These are phyloP conservation scores for Lepiota venenata DNA, from an alignment of 768 basidiomycete species.

Conservation along the genomic window DNA sequence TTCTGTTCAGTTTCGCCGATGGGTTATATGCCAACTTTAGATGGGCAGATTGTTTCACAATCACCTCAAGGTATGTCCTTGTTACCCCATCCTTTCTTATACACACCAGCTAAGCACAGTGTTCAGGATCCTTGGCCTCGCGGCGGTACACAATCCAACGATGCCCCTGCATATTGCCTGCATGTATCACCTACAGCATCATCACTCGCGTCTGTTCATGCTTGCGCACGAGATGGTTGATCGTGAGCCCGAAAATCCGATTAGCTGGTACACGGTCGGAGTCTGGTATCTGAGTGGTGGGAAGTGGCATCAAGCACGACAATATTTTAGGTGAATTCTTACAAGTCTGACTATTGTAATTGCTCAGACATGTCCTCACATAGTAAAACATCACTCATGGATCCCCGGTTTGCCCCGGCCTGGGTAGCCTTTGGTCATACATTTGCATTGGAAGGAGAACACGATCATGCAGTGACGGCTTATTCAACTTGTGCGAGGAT, in stretches of 20 bases:
- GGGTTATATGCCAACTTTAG: slow-evolving; percentile 83
- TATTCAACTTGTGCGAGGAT: slow-evolving; percentile 96
- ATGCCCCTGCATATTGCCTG: slow-evolving; percentile 96
- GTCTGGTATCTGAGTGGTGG: slow-evolving; percentile 90
- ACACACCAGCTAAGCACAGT: neutral
- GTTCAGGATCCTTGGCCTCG: slow-evolving; percentile 78
- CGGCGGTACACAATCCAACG: slow-evolving; percentile 84
- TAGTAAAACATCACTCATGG: slow-evolving; percentile 96
- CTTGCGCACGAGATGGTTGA: slow-evolving; percentile 96
- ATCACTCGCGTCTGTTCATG: slow-evolving; percentile 92
- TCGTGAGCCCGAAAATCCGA: slow-evolving; percentile 85
- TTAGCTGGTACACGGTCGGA: slow-evolving; percentile 98
- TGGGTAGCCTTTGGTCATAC: slow-evolving; percentile 99
- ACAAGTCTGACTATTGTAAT: neutral
- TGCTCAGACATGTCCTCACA: slow-evolving; percentile 10
- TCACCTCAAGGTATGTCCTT: slow-evolving; percentile 68
- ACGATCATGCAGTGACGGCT: slow-evolving; percentile 97
- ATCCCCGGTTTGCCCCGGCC: slow-evolving; percentile 92
- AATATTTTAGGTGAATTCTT: slow-evolving; percentile 80
- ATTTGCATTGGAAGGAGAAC: slow-evolving; percentile 95
- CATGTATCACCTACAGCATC: slow-evolving; percentile 92
- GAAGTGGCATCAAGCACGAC: slow-evolving; percentile 88
- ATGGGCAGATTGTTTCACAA: slow-evolving; percentile 91
- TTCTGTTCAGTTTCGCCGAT: slow-evolving; percentile 88
- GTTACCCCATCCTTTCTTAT: neutral